These are phyloP conservation scores for Lantana camara DNA, from an alignment of 257 asterid species.

Conservation along the genomic window DNA sequence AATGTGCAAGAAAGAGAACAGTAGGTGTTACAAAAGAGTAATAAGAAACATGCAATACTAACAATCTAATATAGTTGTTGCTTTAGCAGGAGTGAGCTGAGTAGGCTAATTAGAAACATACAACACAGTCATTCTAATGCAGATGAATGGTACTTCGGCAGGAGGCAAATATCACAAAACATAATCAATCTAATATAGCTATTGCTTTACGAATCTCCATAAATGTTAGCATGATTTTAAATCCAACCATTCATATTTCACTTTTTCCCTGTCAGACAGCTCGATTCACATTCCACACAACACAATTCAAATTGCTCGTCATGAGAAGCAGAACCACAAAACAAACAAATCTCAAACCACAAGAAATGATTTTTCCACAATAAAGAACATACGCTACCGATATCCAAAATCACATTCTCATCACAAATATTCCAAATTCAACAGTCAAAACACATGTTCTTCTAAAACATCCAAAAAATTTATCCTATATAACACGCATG, in stretches of 20 bases:
- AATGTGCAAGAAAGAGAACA: not conserved
- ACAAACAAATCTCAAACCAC: not conserved
- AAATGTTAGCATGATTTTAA: not conserved
- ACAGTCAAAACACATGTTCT: not conserved
- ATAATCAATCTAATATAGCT: not conserved
- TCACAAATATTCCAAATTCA: not conserved
- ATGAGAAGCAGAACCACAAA: not conserved
- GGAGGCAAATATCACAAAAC: not conserved
- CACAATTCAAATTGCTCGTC: not conserved
- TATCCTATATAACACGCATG: not conserved
- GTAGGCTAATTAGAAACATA: not conserved
- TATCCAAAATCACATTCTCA: not conserved
- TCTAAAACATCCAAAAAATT: not conserved
- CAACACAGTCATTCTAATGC: not conserved
- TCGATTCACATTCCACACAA: slow-evolving; percentile 7
- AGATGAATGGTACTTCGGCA: not conserved
- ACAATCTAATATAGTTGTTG: not conserved
- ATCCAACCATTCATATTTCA: not conserved
- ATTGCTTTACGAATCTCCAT: not conserved
- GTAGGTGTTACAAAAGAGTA: not conserved
- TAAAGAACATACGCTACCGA: no score
- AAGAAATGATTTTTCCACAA: not conserved
- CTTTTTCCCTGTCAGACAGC: not conserved
- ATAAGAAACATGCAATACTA: not conserved
- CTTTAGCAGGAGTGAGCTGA: no score